phyloP scores from a whole-genome alignment of 2,329 filamentous ascomycete genomes.

The Sordariomycetes sp. region DNA sequence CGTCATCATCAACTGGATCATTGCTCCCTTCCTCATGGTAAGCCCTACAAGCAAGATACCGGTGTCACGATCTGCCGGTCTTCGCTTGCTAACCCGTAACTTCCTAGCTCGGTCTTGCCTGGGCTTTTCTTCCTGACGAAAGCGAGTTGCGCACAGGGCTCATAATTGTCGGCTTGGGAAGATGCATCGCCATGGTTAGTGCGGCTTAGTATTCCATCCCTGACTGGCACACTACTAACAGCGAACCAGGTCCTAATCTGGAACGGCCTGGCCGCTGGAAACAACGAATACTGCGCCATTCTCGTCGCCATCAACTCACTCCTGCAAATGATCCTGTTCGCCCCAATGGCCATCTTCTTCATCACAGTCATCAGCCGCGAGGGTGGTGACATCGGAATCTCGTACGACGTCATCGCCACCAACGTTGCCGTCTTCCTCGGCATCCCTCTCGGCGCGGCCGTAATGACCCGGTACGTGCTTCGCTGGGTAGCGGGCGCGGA shows the following conservation, averaged over 20 bases:
- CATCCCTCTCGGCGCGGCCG: constrained; percentile 67
- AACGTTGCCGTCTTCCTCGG: constrained; percentile 78
- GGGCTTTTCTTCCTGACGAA: constrained; percentile 52
- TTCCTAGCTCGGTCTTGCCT: constrained; percentile 48
- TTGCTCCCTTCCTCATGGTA: constrained; percentile 75
- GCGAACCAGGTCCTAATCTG: constrained; percentile 44
- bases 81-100: background rate
- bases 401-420: constrained; percentile 58
- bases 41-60: too few species aligned
- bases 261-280: constrained; percentile 57
- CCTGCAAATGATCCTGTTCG: constrained; percentile 61
- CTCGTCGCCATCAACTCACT: constrained; percentile 65
- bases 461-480: constrained; percentile 58
- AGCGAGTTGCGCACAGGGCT: constrained; percentile 48
- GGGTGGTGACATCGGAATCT: constrained; percentile 18
- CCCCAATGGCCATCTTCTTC: constrained; percentile 55
- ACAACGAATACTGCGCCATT: constrained; percentile 72
- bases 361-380: constrained; percentile 52
- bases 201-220: background rate
- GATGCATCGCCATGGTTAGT: constrained; percentile 78
- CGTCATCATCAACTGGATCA: constrained; percentile 67
- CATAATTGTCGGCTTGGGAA: constrained; percentile 69
- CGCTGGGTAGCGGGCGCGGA: constrained; percentile 35
- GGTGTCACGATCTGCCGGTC: too few species aligned
- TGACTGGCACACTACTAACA: background rate